A percentile compares a stretch with the other conserved stretches of the same genome.
Evolutionary conservation across 164 flowering plant species (phyloP).

Genomic region (Piper longum): DNA sequence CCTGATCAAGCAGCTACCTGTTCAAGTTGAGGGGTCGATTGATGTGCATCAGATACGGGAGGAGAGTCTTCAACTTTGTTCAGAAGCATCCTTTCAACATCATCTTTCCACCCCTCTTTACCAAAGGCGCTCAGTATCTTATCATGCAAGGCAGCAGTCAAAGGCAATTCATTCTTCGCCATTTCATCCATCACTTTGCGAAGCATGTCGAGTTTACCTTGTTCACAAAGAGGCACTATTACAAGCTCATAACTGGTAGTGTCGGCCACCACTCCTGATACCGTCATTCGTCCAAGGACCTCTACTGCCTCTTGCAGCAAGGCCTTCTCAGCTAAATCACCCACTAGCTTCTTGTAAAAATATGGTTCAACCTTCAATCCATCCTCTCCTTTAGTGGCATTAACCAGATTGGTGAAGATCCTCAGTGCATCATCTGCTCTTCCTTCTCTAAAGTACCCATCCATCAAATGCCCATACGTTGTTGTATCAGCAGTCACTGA

Average conservation of each 20-base stretch:
- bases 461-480: conserved; percentile 34
- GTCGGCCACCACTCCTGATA: conserved; percentile 59
- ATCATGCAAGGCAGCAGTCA: conserved; percentile 30
- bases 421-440: conserved; percentile 44
- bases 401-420: conserved; percentile 4
- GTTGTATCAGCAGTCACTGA: conserved; percentile 42
- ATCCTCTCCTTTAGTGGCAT: not conserved
- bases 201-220: conserved; percentile 23
- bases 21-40: conserved; percentile 6
- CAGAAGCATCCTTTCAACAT: conserved; percentile 34
- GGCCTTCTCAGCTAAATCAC: conserved; percentile 29
- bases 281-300: conserved; percentile 47
- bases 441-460: conserved; percentile 36
- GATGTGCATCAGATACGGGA: not conserved
- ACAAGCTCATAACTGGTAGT: conserved; percentile 40
- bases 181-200: conserved; percentile 33
- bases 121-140: conserved; percentile 28
- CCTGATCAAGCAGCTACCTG: conserved; percentile 6
- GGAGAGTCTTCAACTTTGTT: conserved; percentile 11
- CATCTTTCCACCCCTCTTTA: conserved; percentile 36
- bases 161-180: conserved; percentile 34
- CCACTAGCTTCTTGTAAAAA: conserved; percentile 33
- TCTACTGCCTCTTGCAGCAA: conserved; percentile 30
- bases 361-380: not conserved
- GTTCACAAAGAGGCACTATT: conserved; percentile 32